phyloP scores from a whole-genome alignment of 257 asterid species.

The Gentiana macrophylla region DNA sequence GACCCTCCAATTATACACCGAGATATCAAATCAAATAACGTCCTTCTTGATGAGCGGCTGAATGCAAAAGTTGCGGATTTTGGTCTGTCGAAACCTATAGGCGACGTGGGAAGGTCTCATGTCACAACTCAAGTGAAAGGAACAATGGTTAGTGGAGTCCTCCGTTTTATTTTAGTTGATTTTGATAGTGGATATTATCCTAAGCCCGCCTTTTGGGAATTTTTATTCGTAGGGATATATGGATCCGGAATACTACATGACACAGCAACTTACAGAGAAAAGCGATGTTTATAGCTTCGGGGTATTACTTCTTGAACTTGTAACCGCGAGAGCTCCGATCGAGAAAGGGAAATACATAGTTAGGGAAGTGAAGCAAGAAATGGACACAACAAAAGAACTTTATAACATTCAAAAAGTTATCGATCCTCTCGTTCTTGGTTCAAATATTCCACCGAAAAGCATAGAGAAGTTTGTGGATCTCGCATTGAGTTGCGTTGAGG shows the following conservation, averaged over 20 bases:
- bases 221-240: conserved; percentile 53
- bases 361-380: conserved; percentile 44
- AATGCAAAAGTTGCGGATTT: conserved; percentile 93
- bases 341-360: conserved; percentile 75
- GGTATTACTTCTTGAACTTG: conserved; percentile 54
- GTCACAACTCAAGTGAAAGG: conserved; percentile 97
- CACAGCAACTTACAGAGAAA: conserved; percentile 74
- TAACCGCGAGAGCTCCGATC: conserved; percentile 61
- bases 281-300: conserved; percentile 93
- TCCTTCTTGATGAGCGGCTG: conserved; percentile 62
- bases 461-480: conserved; percentile 62
- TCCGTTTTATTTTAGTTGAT: too few relatives aligned
- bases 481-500: conserved; percentile 61
- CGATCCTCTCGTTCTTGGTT: conserved; percentile 49
- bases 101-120: conserved; percentile 52
- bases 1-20: conserved; percentile 91
- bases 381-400: conserved; percentile 53
- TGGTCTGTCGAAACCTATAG: conserved; percentile 75
- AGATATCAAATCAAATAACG: conserved; percentile 75
- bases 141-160: conserved; percentile 60
- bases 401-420: conserved; percentile 51
- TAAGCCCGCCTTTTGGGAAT: background rate
- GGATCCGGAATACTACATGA: conserved; percentile 98
- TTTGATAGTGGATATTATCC: too few relatives aligned
- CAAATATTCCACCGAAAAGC: conserved; percentile 35